These are phyloP conservation scores for Phialemonium atrogriseum DNA, from an alignment of 2,329 filamentous ascomycete species.

Conservation along the genomic window DNA sequence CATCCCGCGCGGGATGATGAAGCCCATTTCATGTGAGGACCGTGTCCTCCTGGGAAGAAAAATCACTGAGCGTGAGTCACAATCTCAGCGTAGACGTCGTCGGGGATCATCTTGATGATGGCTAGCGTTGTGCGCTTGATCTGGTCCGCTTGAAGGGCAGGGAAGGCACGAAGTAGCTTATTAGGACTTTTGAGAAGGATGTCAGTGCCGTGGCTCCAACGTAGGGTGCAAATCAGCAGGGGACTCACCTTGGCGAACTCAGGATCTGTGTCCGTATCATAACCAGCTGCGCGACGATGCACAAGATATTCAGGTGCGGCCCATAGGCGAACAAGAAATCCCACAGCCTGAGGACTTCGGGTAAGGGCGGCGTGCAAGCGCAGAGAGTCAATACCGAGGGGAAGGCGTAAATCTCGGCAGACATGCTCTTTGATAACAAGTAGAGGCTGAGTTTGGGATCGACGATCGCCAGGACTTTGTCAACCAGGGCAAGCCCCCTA, in stretches of 20 bases:
- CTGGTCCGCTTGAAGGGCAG: conserved; percentile 71
- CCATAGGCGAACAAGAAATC: conserved; percentile 97
- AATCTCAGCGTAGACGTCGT: conserved; percentile 85
- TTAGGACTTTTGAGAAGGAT: conserved; percentile 60
- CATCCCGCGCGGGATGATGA: too few species aligned
- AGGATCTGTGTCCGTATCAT: conserved; percentile 80
- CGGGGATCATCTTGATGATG: conserved; percentile 82
- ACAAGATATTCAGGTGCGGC: conserved; percentile 87
- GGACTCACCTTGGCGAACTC: conserved; percentile 66
- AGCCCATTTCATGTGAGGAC: too few species aligned
- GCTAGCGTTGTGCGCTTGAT: conserved; percentile 80
- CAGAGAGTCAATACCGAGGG: conserved; percentile 90
- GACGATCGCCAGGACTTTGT: conserved; percentile 84
- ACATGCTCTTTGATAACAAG: conserved; percentile 76
- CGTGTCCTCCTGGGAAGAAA: neutral
- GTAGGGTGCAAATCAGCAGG: conserved; percentile 1
- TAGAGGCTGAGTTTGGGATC: conserved; percentile 82
- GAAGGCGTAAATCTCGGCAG: conserved; percentile 93
- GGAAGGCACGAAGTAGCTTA: conserved; percentile 82
- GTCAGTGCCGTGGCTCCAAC: conserved; percentile 16
- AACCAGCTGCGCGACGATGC: conserved; percentile 91
- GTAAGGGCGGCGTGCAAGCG: conserved; percentile 89
- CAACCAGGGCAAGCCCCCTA: conserved; percentile 80
- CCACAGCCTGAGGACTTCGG: conserved; percentile 89
- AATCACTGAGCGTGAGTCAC: conserved; percentile 73